phyloP scores from a whole-genome alignment of 208 protist genomes.

The Wallacemonas sp. region DNA sequence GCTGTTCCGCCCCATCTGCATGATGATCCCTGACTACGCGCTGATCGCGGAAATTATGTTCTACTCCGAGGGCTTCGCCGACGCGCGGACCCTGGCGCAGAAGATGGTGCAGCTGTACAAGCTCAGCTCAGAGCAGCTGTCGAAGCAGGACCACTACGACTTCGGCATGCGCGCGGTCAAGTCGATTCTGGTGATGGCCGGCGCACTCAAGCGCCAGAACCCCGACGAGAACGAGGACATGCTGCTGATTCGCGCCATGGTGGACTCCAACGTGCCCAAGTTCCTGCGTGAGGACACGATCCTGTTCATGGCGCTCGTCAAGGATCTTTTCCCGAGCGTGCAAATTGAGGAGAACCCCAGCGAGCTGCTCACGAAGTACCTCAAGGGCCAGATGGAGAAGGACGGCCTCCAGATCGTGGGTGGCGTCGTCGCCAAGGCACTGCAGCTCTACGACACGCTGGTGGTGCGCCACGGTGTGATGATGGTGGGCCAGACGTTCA shows the following conservation, averaged over 20 bases:
- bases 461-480: conserved; percentile 94
- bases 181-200: conserved; percentile 95
- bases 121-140: conserved; percentile 95
- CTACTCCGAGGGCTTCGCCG: conserved; percentile 96
- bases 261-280: conserved; percentile 95
- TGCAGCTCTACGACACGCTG: conserved; percentile 95
- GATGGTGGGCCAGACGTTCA: conserved; percentile 95
- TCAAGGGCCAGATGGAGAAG: conserved; percentile 71
- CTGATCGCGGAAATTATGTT: conserved; percentile 98
- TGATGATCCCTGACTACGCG: conserved; percentile 98
- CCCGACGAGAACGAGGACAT: conserved; percentile 93
- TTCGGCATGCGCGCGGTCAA: conserved; percentile 97
- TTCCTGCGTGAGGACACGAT: conserved; percentile 94
- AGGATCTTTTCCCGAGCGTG: conserved; percentile 93
- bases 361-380: conserved; percentile 78
- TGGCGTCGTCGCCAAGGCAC: conserved; percentile 83
- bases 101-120: conserved; percentile 98
- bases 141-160: conserved; percentile 97
- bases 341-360: conserved; percentile 81
- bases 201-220: conserved; percentile 88
- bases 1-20: conserved; percentile 97
- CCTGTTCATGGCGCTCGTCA: conserved; percentile 94
- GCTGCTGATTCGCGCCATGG: conserved; percentile 94
- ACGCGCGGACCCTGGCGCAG: conserved; percentile 92
- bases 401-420: conserved; percentile 81